phyloP scores from a whole-genome alignment of 2,329 filamentous ascomycete species.

The Fusarium vanettenii region DNA sequence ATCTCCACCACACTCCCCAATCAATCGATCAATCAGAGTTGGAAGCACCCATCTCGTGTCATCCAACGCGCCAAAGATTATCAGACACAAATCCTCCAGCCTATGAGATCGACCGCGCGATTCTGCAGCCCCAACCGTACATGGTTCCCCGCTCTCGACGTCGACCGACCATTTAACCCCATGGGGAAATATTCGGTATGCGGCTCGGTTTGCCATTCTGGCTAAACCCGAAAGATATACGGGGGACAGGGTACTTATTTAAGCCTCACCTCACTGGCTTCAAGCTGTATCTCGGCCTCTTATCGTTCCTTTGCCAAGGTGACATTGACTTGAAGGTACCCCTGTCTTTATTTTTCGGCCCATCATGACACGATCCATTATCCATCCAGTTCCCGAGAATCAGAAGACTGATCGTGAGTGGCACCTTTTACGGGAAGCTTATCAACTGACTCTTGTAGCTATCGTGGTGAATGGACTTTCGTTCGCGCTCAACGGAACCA shows the following conservation, averaged over 20 bases:
- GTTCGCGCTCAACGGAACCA: conserved; percentile 67
- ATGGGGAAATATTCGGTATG: conserved; percentile 35
- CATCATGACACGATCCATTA: background rate
- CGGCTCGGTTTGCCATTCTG: background rate
- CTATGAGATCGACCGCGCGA: background rate
- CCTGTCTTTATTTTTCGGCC: background rate
- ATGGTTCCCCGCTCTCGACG: background rate
- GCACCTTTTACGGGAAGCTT: background rate
- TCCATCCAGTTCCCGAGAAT: background rate
- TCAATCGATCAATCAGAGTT: background rate
- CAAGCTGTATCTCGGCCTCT: background rate
- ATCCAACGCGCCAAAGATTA: background rate
- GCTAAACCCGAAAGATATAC: background rate
- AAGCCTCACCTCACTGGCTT: background rate
- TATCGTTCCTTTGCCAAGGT: background rate
- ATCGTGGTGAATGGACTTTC: conserved; percentile 65
- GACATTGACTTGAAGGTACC: background rate
- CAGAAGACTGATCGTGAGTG: background rate
- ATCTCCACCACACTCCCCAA: background rate
- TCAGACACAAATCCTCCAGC: background rate
- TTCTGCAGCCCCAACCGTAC: background rate
- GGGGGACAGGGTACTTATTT: conserved; percentile 7
- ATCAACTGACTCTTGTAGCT: conserved; percentile 50
- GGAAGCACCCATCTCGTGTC: background rate
- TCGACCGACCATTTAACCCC: conserved; percentile 2